A percentile compares a stretch with the other conserved stretches of the same genome.
Evolutionary conservation across 164 flowering plant species (phyloP).

Genomic region (grape (Vitis vinifera)): DNA sequence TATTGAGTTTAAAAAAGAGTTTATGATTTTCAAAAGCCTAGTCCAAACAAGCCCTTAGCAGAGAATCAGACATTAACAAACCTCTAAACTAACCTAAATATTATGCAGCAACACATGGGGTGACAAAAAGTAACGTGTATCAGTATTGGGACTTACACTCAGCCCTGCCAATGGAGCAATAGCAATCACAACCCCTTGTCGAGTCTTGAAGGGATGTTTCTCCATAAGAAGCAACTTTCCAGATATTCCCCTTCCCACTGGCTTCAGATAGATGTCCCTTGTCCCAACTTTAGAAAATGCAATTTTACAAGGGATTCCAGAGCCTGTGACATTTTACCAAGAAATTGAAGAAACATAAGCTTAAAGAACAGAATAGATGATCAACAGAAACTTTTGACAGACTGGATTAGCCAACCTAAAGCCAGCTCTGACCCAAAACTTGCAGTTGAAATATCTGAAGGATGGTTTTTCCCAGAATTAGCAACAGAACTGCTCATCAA

Average conservation of each 20-base stretch:
- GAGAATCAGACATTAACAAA: not conserved
- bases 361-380: not conserved
- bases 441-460: conserved; percentile 41
- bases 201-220: conserved; percentile 45
- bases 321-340: conserved; percentile 31
- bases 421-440: conserved; percentile 50
- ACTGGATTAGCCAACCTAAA: conserved; percentile 38
- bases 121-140: no score
- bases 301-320: conserved; percentile 54
- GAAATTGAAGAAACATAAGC: conserved; percentile 2
- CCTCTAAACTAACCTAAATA: not conserved
- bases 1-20: no score
- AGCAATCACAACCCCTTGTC: conserved; percentile 52
- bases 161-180: conserved; percentile 65
- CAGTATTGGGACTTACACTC: conserved; percentile 37
- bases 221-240: conserved; percentile 62
- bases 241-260: conserved; percentile 39
- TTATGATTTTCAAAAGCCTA: no score
- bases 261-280: conserved; percentile 49
- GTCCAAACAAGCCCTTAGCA: no score
- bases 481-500: conserved; percentile 18
- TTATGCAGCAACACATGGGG: not conserved
- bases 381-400: not conserved
- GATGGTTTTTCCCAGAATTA: conserved; percentile 25
- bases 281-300: conserved; percentile 45